A percentile compares a stretch with the other conserved stretches of the same genome.
These are phyloP conservation scores for Elsinoe arachidis DNA, from an alignment of 2,329 filamentous ascomycete species.

Conservation along the genomic window DNA sequence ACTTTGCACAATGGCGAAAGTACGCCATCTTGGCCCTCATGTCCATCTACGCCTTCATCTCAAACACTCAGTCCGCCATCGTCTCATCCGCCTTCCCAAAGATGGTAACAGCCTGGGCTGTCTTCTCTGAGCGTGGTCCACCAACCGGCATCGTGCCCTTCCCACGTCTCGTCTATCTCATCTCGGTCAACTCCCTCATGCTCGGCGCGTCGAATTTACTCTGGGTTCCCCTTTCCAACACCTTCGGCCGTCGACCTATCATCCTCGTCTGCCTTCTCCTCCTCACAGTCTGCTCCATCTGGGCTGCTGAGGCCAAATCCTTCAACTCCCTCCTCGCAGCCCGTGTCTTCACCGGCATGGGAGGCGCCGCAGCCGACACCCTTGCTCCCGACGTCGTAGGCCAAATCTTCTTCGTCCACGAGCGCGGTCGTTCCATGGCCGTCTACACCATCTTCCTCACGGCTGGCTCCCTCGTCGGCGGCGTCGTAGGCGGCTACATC, in stretches of 20 bases:
- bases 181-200: conserved; percentile 33
- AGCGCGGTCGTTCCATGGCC: conserved; percentile 35
- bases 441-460: conserved; percentile 35
- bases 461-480: conserved; percentile 31
- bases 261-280: conserved; percentile 30
- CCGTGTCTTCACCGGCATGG: conserved; percentile 31
- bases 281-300: conserved; percentile 29
- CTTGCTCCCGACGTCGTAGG: conserved; percentile 34
- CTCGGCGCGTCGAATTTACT: conserved; percentile 32
- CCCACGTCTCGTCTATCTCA: conserved; percentile 28
- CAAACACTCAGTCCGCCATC: conserved; percentile 30
- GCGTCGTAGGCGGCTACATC: conserved; percentile 35
- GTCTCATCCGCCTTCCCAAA: conserved; percentile 30
- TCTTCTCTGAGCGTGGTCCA: conserved; percentile 10
- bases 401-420: conserved; percentile 36
- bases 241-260: conserved; percentile 33
- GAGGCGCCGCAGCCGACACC: conserved; percentile 31
- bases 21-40: conserved; percentile 28
- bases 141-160: conserved; percentile 20
- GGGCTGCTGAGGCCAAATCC: conserved; percentile 31
- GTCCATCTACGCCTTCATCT: conserved; percentile 31
- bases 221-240: conserved; percentile 36
- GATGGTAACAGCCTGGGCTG: conserved; percentile 26
- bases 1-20: conserved; percentile 32
- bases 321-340: conserved; percentile 32